Base-by-base conservation (phyloP, 768 basidiomycete species). In the Goffeauzyma gilvescens region DNA sequence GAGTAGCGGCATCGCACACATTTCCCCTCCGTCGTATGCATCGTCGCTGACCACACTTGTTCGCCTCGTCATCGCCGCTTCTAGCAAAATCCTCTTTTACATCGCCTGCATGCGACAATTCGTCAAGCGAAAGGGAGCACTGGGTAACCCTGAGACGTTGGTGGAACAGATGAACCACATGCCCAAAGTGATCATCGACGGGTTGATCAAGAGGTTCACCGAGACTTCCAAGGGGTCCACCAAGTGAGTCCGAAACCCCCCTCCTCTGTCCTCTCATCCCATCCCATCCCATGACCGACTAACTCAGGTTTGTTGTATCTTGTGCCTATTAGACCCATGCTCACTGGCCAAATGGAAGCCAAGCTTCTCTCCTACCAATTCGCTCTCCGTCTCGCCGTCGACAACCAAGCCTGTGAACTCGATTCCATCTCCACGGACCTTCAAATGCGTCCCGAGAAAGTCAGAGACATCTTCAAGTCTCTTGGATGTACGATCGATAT, bases 101-200 rank as follows among this genome's bases (percentile, higher is more conserved):
- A 77, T 90, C 50, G 75, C 85, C 1, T 66, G 72, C n/a, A 77
- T 96, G 72, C 67, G 89, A 67, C 71, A 7, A 80, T 89, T 65
- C 71, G 73, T 33, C 67, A 68, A 49, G 55, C 69, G 0, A 64
- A 69, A 6, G 51, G 57, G 22, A 50, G 43, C 21, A 39, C 53
- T 52, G 1, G 43, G 50, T 23, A 65, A 73, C 32, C 73, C 75
- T 51, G 69, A 72, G 9, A 65, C 67, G 12, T 44, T 81, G 6
- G 66, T 70, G 30, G 72, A 78, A 34, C 71, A 71, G 44, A 65
- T 90, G 44, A 53, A 68, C 0, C 62, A 65, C 3, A 68, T 82
- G 1, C 79, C 84, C 2, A 65, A 65, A 12, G 66, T 75, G 34
- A 67, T 90, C 8, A 53, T 84, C 17, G 82, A 89, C 38, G 74